These are phyloP conservation scores for Ruellia speciosa DNA, from an alignment of 305 asterid species.

Conservation along the genomic window DNA sequence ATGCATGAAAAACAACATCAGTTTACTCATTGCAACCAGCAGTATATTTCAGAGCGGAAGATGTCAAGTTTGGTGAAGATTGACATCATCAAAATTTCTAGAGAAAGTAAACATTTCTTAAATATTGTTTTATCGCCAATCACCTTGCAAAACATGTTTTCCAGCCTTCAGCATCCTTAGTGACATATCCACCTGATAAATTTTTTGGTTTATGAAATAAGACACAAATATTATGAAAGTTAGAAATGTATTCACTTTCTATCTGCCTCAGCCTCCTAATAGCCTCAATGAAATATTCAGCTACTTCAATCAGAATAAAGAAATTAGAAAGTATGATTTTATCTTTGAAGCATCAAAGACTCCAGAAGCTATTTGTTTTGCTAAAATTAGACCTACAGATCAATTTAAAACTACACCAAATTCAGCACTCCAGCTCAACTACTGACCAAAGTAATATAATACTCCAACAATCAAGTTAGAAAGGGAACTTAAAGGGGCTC, in stretches of 20 bases:
- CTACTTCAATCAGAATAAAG: not conserved
- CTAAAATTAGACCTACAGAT: not conserved
- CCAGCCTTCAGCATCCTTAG: slow-evolving; percentile 67
- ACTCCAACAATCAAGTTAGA: slow-evolving; percentile 3
- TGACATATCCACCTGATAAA: slow-evolving; percentile 86
- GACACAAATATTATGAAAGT: slow-evolving; percentile 9
- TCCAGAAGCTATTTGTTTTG: slow-evolving; percentile 10
- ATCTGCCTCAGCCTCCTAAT: not conserved
- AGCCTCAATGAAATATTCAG: not conserved
- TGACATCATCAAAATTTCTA: not conserved
- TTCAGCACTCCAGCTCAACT: slow-evolving; percentile 1
- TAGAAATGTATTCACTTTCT: slow-evolving; percentile 2
- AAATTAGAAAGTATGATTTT: not conserved
- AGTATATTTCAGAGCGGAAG: not conserved
- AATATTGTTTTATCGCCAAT: slow-evolving; percentile 16
- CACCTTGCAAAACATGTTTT: slow-evolving; percentile 96
- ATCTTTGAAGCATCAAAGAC: not conserved
- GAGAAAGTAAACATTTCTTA: not conserved
- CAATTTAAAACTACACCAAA: not conserved
- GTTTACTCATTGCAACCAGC: slow-evolving; percentile 20
- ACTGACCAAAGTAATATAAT: slow-evolving; percentile 5
- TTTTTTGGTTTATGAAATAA: slow-evolving; percentile 20
- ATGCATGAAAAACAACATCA: slow-evolving; percentile 44
- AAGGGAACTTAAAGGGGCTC: not conserved
- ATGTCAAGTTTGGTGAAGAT: not conserved